phyloP scores from a whole-genome alignment of 2,329 filamentous ascomycete genomes.

The Calonectria naviculata region DNA sequence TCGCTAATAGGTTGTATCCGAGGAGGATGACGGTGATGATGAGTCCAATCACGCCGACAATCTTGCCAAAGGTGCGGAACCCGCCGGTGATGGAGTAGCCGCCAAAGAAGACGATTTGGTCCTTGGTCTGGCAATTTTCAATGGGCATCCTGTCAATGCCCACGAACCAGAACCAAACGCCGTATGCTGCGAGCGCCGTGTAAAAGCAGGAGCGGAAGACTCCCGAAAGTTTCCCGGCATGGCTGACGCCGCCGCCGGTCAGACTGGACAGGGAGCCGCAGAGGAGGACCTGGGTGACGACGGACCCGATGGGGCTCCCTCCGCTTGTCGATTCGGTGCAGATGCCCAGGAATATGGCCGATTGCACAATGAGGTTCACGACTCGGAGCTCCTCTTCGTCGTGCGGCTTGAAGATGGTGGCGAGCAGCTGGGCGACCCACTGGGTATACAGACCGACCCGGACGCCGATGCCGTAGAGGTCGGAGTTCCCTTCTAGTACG shows the following conservation, averaged over 20 bases:
- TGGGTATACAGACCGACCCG: constrained; percentile 9
- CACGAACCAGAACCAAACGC: neutral
- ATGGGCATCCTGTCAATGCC: neutral
- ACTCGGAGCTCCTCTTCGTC: neutral
- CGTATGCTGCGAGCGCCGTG: neutral
- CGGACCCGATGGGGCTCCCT: neutral
- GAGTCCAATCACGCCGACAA: neutral
- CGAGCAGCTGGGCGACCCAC: constrained; percentile 4
- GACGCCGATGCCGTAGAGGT: constrained; percentile 17
- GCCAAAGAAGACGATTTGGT: neutral
- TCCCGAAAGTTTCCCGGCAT: neutral
- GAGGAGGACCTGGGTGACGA: neutral
- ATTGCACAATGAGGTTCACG: neutral
- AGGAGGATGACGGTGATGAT: neutral
- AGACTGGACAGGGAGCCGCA: neutral
- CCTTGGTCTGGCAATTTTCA: neutral
- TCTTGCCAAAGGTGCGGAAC: neutral
- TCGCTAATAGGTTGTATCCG: too few relatives aligned
- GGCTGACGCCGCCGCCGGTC: neutral
- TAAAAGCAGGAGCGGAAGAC: neutral
- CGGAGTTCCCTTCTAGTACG: constrained; percentile 1
- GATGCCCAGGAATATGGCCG: neutral
- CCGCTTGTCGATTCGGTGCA: neutral
- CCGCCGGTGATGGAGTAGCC: neutral
- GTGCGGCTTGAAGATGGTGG: neutral